Conservation (phyloP, 176 grass and related monocot species). For the Phyllostachys edulis region DNA sequence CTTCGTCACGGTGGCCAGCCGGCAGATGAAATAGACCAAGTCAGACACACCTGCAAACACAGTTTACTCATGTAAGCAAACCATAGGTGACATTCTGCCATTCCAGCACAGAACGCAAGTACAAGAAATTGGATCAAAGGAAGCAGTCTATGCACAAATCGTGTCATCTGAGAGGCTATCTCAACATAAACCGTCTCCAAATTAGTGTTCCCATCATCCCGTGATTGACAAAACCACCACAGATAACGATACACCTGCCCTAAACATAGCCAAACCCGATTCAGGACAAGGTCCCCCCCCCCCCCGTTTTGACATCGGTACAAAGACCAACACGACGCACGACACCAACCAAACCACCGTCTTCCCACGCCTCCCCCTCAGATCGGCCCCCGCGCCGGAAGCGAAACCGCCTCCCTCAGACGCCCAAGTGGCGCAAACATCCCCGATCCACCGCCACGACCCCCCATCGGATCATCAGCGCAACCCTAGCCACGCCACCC, state of each 20-base stretch:
- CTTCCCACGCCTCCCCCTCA: not conserved
- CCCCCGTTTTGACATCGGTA: not conserved
- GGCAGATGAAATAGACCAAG: not conserved
- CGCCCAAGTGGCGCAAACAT: not conserved
- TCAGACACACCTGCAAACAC: conserved; percentile 39
- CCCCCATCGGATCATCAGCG: not conserved
- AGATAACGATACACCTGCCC: not conserved
- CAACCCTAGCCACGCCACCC: not conserved
- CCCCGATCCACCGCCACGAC: conserved; percentile 20
- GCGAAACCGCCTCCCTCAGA: not conserved
- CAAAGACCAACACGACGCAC: not conserved
- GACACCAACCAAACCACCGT: not conserved
- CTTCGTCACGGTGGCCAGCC: not conserved
- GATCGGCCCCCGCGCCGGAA: conserved; percentile 17
- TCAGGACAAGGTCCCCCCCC: not conserved
- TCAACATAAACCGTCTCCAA: not conserved
- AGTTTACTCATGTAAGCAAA: conserved; percentile 14
- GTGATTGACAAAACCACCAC: not conserved
- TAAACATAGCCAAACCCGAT: not conserved
- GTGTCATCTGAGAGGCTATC: not conserved
- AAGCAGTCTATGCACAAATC: not conserved
- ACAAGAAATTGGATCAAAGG: not conserved
- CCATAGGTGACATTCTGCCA: not conserved
- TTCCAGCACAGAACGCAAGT: not conserved
- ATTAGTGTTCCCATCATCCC: not conserved